Conservation (phyloP, 257 asterid genomes). For the Solanum lignicaule region DNA sequence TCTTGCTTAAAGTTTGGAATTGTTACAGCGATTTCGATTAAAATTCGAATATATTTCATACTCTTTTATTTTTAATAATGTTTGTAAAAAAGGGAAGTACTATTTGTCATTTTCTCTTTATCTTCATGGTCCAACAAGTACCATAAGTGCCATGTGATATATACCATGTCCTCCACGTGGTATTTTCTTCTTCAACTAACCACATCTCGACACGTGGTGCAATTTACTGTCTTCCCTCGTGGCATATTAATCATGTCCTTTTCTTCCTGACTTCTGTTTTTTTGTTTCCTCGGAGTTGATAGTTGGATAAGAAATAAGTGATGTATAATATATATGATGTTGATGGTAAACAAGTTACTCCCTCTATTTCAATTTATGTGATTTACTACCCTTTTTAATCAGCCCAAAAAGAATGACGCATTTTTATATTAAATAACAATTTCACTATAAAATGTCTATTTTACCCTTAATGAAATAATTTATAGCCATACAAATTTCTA, state of each 20-base stretch:
- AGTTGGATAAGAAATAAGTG: neutral
- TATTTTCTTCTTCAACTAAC: neutral
- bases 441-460: too few species aligned
- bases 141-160: neutral
- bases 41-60: too few species aligned
- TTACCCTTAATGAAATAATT: too few species aligned
- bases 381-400: too few species aligned
- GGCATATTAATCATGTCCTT: neutral
- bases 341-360: too few species aligned
- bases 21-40: rapidly evolving
- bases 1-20: rapidly evolving
- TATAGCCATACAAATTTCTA: too few species aligned
- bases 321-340: too few species aligned
- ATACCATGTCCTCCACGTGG: neutral
- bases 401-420: too few species aligned
- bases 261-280: neutral
- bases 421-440: too few species aligned
- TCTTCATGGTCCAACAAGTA: slow-evolving; percentile 3
- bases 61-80: neutral
- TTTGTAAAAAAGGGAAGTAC: neutral
- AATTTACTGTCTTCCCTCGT: neutral
- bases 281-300: rapidly evolving
- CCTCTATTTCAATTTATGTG: too few species aligned
- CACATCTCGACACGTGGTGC: neutral
- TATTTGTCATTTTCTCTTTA: neutral